These are phyloP conservation scores for Aureobasidium sp. DNA, from an alignment of 2,329 filamentous ascomycete species.

Conservation along the genomic window DNA sequence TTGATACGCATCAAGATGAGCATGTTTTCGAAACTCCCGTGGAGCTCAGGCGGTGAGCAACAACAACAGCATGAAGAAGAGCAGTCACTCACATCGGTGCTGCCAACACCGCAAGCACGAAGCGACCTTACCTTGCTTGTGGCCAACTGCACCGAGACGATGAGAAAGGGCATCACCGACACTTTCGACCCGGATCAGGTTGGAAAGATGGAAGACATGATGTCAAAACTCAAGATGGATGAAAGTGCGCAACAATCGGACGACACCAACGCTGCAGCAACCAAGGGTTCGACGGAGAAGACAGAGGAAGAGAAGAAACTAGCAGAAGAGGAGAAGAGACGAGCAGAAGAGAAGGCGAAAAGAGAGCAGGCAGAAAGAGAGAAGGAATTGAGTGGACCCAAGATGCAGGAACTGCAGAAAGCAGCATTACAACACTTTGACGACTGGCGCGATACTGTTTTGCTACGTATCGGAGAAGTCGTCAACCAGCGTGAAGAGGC, in stretches of 20 bases:
- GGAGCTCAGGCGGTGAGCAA: conserved; percentile 7
- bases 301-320: not conserved
- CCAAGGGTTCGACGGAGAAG: conserved; percentile 11
- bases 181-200: conserved; percentile 32
- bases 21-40: conserved; percentile 12
- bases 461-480: conserved; percentile 63
- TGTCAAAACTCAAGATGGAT: conserved; percentile 20
- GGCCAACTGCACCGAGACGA: conserved; percentile 36
- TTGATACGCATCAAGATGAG: not conserved
- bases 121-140: conserved; percentile 37
- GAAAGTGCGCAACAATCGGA: not conserved
- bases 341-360: conserved; percentile 22
- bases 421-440: conserved; percentile 64
- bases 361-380: conserved; percentile 31
- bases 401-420: conserved; percentile 57
- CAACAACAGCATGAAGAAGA: conserved; percentile 20
- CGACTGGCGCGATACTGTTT: conserved; percentile 67
- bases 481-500: conserved; percentile 31
- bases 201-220: conserved; percentile 20
- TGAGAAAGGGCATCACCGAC: conserved; percentile 35
- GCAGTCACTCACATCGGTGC: conserved; percentile 36
- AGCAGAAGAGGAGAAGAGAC: conserved; percentile 20
- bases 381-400: conserved; percentile 42
- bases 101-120: conserved; percentile 33
- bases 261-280: not conserved